Evolutionary conservation across 2,329 filamentous ascomycete genomes (phyloP).

Genomic region (Penicillium sp.): DNA sequence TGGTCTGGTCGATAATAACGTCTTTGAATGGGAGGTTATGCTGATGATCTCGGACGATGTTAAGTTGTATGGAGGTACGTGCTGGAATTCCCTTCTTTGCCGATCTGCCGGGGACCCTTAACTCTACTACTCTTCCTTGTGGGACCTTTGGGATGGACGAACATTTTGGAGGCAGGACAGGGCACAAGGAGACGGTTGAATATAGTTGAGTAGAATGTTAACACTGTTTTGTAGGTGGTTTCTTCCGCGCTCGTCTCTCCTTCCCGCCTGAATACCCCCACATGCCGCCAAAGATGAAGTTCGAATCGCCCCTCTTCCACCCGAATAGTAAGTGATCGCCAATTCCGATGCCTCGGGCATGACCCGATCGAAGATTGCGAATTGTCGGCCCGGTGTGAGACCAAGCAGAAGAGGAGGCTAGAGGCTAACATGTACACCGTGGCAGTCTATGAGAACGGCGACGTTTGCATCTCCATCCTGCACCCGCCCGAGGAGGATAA

Average conservation of each 20-base stretch:
- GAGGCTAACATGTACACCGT: neutral
- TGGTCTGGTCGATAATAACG: conserved; percentile 81
- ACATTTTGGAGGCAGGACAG: neutral
- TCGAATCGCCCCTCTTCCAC: conserved; percentile 86
- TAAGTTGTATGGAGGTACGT: conserved; percentile 85
- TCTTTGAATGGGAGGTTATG: conserved; percentile 99
- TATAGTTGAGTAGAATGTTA: conserved; percentile 1
- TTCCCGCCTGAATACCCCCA: conserved; percentile 89
- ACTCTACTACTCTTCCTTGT: neutral
- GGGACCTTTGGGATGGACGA: neutral
- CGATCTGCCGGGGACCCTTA: neutral
- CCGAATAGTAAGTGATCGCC: conserved; percentile 71
- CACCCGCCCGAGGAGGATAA: conserved; percentile 94
- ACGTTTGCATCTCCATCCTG: conserved; percentile 95
- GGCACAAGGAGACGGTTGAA: neutral
- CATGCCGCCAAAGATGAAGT: conserved; percentile 85
- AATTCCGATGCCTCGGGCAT: neutral
- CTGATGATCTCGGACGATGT: conserved; percentile 96
- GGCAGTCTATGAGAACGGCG: conserved; percentile 78
- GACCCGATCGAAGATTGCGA: neutral
- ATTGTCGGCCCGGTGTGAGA: neutral
- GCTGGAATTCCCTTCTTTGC: neutral
- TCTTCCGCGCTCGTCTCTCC: conserved; percentile 82
- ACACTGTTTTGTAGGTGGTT: conserved; percentile 69
- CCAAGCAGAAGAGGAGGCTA: neutral